phyloP scores from a whole-genome alignment of 495 filamentous ascomycete genomes.

The Daldinia concentrica region DNA sequence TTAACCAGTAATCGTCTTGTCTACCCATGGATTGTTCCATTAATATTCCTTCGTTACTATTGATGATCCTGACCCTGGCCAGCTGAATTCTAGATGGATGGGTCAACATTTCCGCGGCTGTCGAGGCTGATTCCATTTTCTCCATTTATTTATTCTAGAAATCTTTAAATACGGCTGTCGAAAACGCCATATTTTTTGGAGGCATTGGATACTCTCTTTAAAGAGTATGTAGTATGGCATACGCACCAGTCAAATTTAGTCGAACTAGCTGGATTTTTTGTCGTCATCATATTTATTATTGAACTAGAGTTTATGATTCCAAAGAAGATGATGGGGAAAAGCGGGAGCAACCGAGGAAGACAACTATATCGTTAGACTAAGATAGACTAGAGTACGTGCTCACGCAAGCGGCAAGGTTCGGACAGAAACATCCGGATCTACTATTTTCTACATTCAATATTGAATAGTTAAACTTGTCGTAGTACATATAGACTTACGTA shows the following conservation, averaged over 20 bases:
- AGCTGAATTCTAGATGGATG: conserved; percentile 18
- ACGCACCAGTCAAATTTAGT: conserved; percentile 8
- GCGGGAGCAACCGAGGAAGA: neutral
- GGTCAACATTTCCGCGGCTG: conserved; percentile 26
- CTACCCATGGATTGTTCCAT: neutral
- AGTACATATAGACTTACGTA: neutral
- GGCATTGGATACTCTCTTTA: conserved; percentile 5
- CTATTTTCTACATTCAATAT: neutral
- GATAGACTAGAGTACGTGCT: neutral
- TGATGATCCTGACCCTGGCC: neutral
- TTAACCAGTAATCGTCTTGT: neutral
- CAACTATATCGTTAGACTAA: neutral
- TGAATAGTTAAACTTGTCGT: neutral
- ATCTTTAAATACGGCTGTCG: neutral
- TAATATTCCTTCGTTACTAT: conserved; percentile 8
- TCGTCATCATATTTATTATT: conserved; percentile 16
- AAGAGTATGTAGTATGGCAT: neutral
- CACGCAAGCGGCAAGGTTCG: neutral
- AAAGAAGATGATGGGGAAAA: neutral
- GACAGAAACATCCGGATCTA: neutral
- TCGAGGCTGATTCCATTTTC: conserved; percentile 7
- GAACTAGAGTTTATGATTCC: neutral
- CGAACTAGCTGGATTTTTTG: neutral
- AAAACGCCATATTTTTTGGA: neutral
- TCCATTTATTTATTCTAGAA: conserved; percentile 30